Conservation (phyloP, 1,139 yeast species). For the Kodamaea derodonti region DNA sequence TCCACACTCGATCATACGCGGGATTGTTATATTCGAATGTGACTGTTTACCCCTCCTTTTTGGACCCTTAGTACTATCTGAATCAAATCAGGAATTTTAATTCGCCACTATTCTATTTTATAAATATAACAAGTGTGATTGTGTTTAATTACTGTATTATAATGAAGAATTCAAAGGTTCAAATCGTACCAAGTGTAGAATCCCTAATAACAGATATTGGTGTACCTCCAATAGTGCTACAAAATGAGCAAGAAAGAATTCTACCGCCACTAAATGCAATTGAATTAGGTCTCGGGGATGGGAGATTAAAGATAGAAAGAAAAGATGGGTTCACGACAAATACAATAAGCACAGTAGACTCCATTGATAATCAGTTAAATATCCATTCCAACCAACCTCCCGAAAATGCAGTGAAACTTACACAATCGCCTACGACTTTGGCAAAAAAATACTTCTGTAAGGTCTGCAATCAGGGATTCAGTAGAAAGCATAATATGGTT, state of each 20-base stretch:
- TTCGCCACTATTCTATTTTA: no score
- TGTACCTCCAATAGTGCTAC: neutral
- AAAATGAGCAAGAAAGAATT: neutral
- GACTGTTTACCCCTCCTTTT: neutral
- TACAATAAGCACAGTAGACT: neutral
- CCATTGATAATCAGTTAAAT: neutral
- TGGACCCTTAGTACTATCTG: neutral
- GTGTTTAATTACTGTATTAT: no score
- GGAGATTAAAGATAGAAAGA: no score
- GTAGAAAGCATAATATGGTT: slow-evolving; percentile 71
- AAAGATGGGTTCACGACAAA: neutral
- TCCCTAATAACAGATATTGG: neutral
- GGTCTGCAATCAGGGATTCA: slow-evolving; percentile 59
- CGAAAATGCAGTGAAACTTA: no score
- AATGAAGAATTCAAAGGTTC: neutral
- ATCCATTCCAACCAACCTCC: no score
- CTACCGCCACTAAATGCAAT: neutral
- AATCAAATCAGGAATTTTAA: no score
- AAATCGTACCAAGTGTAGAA: neutral
- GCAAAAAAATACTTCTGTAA: slow-evolving; percentile 45
- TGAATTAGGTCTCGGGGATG: no score
- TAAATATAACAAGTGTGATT: no score
- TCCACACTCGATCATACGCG: no score
- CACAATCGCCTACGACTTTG: no score
- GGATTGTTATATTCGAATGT: neutral